Base-by-base conservation (phyloP, 257 asterid species). In the Fraxinus americana region DNA sequence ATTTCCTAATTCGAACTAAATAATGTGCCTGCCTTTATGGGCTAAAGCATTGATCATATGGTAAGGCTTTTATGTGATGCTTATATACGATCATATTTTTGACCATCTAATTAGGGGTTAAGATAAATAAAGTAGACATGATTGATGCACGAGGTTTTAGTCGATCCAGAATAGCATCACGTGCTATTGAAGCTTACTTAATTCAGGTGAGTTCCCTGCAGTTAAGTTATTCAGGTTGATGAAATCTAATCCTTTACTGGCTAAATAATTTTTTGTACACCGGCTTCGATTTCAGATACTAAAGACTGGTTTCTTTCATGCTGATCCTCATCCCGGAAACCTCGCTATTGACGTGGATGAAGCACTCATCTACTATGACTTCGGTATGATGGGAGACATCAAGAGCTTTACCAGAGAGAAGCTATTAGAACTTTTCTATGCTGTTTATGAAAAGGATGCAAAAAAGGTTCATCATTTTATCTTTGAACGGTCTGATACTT, bases 321-420 rank as follows among this genome's bases (percentile, higher is more conserved):
- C 99, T 67, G 99, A 95, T 86, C 99, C 99, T 70, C 99, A 95
- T 63, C 69, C 69, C 2, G 69, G 69, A 63, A 63, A 63, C 36
- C 69, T 63, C 13, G 69, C 69, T 63, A 86, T 95, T 76, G 99
- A 95, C 76, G 92, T 83, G 41, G 99, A 93, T 21, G 96, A 95
- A 89, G 83, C 97, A 43, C 91, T 95, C 75, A 95, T 95, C 83
- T 95, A 95, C 79, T 95, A 95, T 30, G 99, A 95, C 80, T 95
- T 95, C 35, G 99, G 99, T 69, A 93, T 95, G 99, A 95, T 95
- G 99, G 99, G 99, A 73, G 99, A 93, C 39, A 93, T 95, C 68
- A 95, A 90, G 88, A 91, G 88, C 82, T 95, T 95, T 86, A 95
- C 98, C 5, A 83, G 95, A 78, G 94, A 95, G 84, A 89, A 94